Conservation (phyloP, 129 eudicot genomes). For the Scalesia atractyloides region DNA sequence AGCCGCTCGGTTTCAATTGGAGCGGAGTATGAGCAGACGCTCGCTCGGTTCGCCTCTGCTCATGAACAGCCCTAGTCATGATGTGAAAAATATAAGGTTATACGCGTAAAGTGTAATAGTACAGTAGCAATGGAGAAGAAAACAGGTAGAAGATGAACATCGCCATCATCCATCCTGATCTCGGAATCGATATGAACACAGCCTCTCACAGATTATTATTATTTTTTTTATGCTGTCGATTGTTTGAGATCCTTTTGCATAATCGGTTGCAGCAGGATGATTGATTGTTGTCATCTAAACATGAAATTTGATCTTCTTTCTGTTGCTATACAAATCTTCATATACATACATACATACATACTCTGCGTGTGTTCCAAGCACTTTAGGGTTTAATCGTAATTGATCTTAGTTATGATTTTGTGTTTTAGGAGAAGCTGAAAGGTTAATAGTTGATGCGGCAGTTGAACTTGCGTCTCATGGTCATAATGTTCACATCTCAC, state of each 20-base stretch:
- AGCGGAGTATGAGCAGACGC: too few relatives aligned
- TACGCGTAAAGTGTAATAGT: neutral
- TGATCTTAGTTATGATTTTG: neutral
- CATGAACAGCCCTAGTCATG: too few relatives aligned
- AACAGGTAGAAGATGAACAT: constrained; percentile 56
- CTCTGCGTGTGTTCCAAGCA: too few relatives aligned
- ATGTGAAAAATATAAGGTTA: too few relatives aligned
- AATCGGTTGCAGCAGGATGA: too few relatives aligned
- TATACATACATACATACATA: too few relatives aligned
- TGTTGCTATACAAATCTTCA: neutral
- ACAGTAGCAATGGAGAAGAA: constrained; percentile 48
- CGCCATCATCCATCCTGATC: constrained; percentile 95
- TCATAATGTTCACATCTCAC: constrained; percentile 89
- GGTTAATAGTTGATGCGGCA: constrained; percentile 95
- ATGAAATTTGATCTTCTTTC: neutral
- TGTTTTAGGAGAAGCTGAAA: constrained; percentile 89
- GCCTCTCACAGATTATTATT: neutral
- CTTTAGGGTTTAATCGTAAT: neutral
- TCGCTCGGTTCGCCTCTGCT: too few relatives aligned
- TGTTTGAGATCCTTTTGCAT: too few relatives aligned
- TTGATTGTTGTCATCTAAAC: neutral
- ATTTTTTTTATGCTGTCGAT: neutral
- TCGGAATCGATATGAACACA: constrained; percentile 91
- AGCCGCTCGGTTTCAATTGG: too few relatives aligned
- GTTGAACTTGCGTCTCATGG: constrained; percentile 77